These are phyloP conservation scores for Conticribra guillardii DNA, from an alignment of 108 stramenopile genomes.

Conservation along the genomic window DNA sequence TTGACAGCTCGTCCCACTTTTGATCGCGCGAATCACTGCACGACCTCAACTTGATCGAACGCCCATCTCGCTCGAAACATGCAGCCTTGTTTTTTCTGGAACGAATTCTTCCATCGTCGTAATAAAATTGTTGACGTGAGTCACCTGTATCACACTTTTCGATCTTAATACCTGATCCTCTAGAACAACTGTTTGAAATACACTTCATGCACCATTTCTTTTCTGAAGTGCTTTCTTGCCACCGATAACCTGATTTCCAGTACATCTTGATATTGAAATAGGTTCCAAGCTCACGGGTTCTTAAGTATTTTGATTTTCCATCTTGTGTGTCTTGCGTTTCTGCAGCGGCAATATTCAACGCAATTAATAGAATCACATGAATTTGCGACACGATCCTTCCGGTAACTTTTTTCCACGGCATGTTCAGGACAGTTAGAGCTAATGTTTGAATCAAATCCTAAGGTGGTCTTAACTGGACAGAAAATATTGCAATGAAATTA, in stretches of 20 bases:
- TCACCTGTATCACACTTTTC: conserved; percentile 25
- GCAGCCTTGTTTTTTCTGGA: conserved; percentile 24
- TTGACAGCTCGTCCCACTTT: conserved; percentile 9
- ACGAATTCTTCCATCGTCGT: conserved; percentile 38
- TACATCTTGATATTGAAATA: not conserved
- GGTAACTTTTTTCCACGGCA: too few relatives aligned
- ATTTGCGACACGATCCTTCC: not conserved
- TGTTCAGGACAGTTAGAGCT: too few relatives aligned
- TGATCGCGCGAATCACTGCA: conserved; percentile 1
- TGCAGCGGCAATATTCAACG: not conserved
- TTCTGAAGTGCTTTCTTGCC: conserved; percentile 35
- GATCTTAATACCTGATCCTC: conserved; percentile 27
- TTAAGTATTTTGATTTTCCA: not conserved
- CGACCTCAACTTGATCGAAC: conserved; percentile 1
- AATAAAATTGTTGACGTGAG: conserved; percentile 40
- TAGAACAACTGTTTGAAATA: conserved; percentile 16
- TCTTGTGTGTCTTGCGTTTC: not conserved
- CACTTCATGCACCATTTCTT: conserved; percentile 45
- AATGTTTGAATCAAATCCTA: too few relatives aligned
- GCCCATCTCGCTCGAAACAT: conserved; percentile 40
- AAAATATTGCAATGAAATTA: too few relatives aligned
- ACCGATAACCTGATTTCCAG: conserved; percentile 6
- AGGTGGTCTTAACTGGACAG: too few relatives aligned
- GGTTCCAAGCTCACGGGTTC: not conserved
- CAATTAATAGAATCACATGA: not conserved